These are phyloP conservation scores for Pyricularia sp. DNA, from an alignment of 2,329 filamentous ascomycete species.

Conservation along the genomic window DNA sequence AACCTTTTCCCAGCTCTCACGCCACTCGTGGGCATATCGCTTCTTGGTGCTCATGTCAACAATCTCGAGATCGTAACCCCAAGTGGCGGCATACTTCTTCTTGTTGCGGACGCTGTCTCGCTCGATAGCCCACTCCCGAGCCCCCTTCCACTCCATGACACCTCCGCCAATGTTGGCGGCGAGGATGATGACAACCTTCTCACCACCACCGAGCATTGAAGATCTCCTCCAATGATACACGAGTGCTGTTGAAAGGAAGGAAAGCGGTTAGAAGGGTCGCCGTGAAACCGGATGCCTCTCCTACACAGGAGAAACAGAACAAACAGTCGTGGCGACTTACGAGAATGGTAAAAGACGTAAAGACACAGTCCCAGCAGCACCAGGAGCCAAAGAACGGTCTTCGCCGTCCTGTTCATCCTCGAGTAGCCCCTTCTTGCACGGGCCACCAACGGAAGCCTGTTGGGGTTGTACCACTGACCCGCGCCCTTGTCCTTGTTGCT, in stretches of 20 bases:
- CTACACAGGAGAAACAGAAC: background rate
- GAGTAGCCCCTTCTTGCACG: slow-evolving; percentile 35
- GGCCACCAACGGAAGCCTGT: slow-evolving; percentile 31
- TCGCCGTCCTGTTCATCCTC: slow-evolving; percentile 55
- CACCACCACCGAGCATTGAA: slow-evolving; percentile 67
- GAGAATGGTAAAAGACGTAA: slow-evolving; percentile 60
- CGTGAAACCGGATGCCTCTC: background rate
- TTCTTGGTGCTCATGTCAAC: slow-evolving; percentile 99
- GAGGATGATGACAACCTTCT: slow-evolving; percentile 87
- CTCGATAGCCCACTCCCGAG: slow-evolving; percentile 96
- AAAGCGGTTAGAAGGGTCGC: background rate
- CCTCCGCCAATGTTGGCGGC: slow-evolving; percentile 91
- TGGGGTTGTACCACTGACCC: slow-evolving; percentile 44
- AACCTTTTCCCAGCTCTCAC: slow-evolving; percentile 98
- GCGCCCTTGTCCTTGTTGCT: slow-evolving; percentile 71
- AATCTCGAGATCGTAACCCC: slow-evolving; percentile 94
- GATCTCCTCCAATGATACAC: slow-evolving; percentile 61
- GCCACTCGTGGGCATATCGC: slow-evolving; percentile 96
- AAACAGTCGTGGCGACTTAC: slow-evolving; percentile 43
- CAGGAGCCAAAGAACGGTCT: slow-evolving; percentile 50
- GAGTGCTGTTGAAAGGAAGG: slow-evolving; percentile 28
- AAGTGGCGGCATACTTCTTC: slow-evolving; percentile 72
- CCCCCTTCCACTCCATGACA: slow-evolving; percentile 98
- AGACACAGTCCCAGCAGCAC: slow-evolving; percentile 51
- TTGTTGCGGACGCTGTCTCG: slow-evolving; percentile 95